These are phyloP conservation scores for Garcia nutans DNA, from an alignment of 345 rosid genomes.

Conservation along the genomic window DNA sequence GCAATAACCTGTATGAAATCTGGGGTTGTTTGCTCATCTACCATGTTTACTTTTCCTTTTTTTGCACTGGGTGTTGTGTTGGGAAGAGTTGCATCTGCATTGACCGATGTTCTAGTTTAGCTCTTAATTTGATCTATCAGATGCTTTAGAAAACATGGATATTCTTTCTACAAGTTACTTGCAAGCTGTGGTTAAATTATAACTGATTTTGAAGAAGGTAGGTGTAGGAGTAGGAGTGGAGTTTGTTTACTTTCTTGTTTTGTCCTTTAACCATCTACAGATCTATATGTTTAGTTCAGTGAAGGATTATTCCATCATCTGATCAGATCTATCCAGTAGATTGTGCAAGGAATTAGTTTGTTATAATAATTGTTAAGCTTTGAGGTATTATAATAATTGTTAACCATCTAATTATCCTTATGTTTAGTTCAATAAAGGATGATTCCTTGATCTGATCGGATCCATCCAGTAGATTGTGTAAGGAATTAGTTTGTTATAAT, in stretches of 20 bases:
- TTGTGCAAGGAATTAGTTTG: too few relatives aligned
- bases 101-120: background rate
- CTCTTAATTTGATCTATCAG: background rate
- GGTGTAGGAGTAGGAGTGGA: background rate
- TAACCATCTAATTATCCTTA: background rate
- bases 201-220: background rate
- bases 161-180: background rate
- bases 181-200: background rate
- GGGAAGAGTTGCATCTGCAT: background rate
- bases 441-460: background rate
- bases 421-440: too few relatives aligned
- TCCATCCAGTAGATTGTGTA: background rate
- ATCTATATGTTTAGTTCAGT: too few relatives aligned
- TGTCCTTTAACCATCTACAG: background rate
- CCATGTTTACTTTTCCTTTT: background rate
- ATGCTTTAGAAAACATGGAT: background rate
- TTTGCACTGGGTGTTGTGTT: background rate
- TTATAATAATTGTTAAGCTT: too few relatives aligned
- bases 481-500: too few relatives aligned
- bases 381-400: too few relatives aligned
- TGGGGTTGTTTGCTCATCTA: background rate
- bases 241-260: background rate
- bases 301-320: too few relatives aligned
- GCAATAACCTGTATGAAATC: background rate
- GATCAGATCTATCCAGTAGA: background rate